Conservation (phyloP, 768 basidiomycete species). For the Termitomyces titanicus region DNA sequence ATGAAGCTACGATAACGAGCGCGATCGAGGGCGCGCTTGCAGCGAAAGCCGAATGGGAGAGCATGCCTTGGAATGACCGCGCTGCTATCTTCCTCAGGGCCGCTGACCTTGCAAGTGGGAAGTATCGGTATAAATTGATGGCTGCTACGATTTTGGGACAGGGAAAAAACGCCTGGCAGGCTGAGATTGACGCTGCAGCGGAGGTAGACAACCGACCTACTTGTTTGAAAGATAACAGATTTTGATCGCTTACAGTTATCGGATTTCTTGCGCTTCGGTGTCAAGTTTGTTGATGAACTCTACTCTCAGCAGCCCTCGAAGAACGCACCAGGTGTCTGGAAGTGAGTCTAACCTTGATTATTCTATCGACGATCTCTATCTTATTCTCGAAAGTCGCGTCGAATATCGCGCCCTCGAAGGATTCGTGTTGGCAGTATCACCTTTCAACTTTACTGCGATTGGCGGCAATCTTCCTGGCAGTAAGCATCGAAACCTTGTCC, state of each 20-base stretch:
- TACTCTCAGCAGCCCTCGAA: slow-evolving; percentile 87
- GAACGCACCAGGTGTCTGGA: slow-evolving; percentile 89
- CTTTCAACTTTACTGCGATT: slow-evolving; percentile 98
- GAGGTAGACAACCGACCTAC: slow-evolving; percentile 53
- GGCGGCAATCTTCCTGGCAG: slow-evolving; percentile 87
- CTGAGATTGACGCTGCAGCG: slow-evolving; percentile 98
- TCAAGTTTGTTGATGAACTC: slow-evolving; percentile 94
- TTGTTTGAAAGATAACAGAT: neutral
- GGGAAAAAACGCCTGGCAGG: slow-evolving; percentile 99
- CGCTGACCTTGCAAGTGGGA: slow-evolving; percentile 91
- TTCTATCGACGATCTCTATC: neutral
- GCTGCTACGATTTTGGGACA: slow-evolving; percentile 98
- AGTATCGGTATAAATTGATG: slow-evolving; percentile 92
- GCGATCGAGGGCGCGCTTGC: slow-evolving; percentile 88
- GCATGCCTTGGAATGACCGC: slow-evolving; percentile 93
- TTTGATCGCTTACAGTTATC: slow-evolving; percentile 45
- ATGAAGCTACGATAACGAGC: slow-evolving; percentile 62
- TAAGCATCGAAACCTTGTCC: slow-evolving; percentile 1
- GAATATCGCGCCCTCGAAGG: slow-evolving; percentile 99
- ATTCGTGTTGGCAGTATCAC: slow-evolving; percentile 95
- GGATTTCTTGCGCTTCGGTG: slow-evolving; percentile 96
- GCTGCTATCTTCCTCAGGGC: slow-evolving; percentile 99
- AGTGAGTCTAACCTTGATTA: slow-evolving; percentile 51
- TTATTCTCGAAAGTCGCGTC: slow-evolving; percentile 56
- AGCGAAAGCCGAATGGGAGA: slow-evolving; percentile 89